Percentiles rank a stretch among this genome's conserved stretches.
These are phyloP conservation scores for Podaxis sp. DNA, from an alignment of 768 basidiomycete genomes.

Conservation along the genomic window DNA sequence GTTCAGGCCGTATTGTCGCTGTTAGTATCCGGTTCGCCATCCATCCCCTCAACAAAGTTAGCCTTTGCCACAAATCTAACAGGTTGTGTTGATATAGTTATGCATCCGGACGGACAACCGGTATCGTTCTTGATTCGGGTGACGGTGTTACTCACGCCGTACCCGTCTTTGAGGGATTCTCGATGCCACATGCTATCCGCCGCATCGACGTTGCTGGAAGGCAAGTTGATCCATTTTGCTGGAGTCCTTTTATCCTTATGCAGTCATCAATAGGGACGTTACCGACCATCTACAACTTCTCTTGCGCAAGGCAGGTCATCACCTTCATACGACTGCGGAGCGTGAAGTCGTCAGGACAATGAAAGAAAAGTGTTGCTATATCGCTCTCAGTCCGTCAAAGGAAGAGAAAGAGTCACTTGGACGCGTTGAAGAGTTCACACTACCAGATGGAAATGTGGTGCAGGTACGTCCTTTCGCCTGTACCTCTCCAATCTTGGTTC, in stretches of 20 bases:
- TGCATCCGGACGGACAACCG: conserved; percentile 96
- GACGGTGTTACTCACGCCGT: conserved; percentile 99
- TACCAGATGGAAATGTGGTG: conserved; percentile 94
- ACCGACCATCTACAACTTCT: conserved; percentile 95
- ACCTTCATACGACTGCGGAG: conserved; percentile 96
- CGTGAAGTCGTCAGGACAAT: conserved; percentile 95
- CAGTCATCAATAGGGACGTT: conserved; percentile 66
- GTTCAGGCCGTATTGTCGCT: conserved; percentile 96
- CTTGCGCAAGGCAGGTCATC: conserved; percentile 90
- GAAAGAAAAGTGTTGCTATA: conserved; percentile 98
- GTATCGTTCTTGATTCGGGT: conserved; percentile 98
- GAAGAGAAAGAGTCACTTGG: conserved; percentile 90
- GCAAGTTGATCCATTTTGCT: conserved; percentile 35
- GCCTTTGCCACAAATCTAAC: conserved; percentile 17
- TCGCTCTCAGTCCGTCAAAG: conserved; percentile 89
- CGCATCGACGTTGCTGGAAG: conserved; percentile 96
- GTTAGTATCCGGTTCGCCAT: conserved; percentile 45
- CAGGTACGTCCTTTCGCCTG: conserved; percentile 51
- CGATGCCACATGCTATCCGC: conserved; percentile 97
- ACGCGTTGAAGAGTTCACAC: conserved; percentile 81
- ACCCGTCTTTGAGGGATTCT: conserved; percentile 98
- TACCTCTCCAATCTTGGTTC: conserved; percentile 11
- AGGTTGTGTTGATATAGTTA: conserved; percentile 57
- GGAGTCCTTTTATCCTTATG: conserved; percentile 20
- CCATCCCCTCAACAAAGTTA: background rate